Evolutionary conservation across 1,284 basidiomycete species (phyloP), one percentile per base, ranked within the genome.

Genomic region (Rhodotorula sp.): DNA sequence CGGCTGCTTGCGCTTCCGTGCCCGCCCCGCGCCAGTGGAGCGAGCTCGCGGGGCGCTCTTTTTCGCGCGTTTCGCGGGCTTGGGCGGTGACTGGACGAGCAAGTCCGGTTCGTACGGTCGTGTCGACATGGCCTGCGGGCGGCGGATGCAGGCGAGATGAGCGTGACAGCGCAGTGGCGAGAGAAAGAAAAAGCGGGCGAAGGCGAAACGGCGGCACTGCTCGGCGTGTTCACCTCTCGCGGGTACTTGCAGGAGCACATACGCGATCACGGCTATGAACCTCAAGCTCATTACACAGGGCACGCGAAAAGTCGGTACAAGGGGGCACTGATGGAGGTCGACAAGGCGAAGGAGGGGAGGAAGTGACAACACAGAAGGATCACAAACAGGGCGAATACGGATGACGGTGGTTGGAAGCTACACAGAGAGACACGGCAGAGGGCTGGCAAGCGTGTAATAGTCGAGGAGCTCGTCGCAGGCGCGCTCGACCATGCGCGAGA

Each of bases 401-500:
- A 10, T 9, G 41, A 44, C 10, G 10, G 41, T 44, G 41, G 41
- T 19, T 10, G 10, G 41, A 27, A 50, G 25, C 22, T 50, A 50
- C 48, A 50, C 44, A 50, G 27, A 5, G 12, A 8, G 48, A 46
- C 29, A 46, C 7, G 58, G n/a, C 39, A 44, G 27, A 32, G 17
- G 22, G 27, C 15, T 19, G 25, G 27, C 7, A n/a, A 44, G 13
- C 19, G 22, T 3, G 32, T 48, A 29, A 13, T 9, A 34, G 36
- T 41, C 56, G 22, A 58, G 37, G 36, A 62, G 32, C 66, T 58
- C 46, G 36, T 67, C 66, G 21, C 48, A 56, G 36, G 66, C 66
- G 61, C 55, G 51, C 54, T 62, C 61, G 2, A 67, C n/a, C 46
- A 67, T 39, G 44, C 25, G 48, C 54, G 61, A 56, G 29, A 62